Base-by-base conservation (phyloP, 306 rosid genomes). In the Cicer pinnatifidum region DNA sequence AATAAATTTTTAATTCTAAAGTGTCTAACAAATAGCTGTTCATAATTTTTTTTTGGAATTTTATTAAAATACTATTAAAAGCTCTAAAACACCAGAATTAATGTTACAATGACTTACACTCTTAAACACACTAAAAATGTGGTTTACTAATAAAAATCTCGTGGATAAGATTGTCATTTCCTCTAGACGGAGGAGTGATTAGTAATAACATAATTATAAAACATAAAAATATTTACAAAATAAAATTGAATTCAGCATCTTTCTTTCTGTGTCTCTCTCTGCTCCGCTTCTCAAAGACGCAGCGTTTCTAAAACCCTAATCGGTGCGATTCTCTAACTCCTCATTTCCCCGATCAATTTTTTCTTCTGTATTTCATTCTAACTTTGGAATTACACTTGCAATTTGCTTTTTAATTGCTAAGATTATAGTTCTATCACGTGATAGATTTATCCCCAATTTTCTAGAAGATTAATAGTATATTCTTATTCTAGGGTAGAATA, bases 221-320 rank as follows among this genome's bases (percentile, higher is more conserved):
- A 64, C 6, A 44, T 3, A 2, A 64, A 2, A 64, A 16, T 41
- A 64, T 64, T 62, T 8, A 52, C 11, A 38, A 33, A 67, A 44
- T 9, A 33, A 72, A 73, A 60, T 73, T 19, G 51, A 69, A 63
- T 23, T 73, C 15, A 11, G 13, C 71, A 62, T 53, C 43, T 59
- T 7, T 15, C 20, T 66, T 11, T 20, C 33, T 54, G 47, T 71
- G n/a, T 51, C 57, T 46, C 50, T 66, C 57, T 47, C 75, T 4
- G 33, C 6, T 46, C 20, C 16, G 45, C 71, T 75, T 61, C 35
- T 37, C 38, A 43, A 37, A 65, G 72, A 59, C 81, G 67, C 75
- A 64, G 77, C 75, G 44, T 71, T 71, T 75, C 74, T 59, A 58
- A 76, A 83, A 76, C 79, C 87, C 87, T 83, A 80, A 60, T 35